Base-by-base conservation (phyloP, 768 basidiomycete species). In the Mycena albidolilacea region DNA sequence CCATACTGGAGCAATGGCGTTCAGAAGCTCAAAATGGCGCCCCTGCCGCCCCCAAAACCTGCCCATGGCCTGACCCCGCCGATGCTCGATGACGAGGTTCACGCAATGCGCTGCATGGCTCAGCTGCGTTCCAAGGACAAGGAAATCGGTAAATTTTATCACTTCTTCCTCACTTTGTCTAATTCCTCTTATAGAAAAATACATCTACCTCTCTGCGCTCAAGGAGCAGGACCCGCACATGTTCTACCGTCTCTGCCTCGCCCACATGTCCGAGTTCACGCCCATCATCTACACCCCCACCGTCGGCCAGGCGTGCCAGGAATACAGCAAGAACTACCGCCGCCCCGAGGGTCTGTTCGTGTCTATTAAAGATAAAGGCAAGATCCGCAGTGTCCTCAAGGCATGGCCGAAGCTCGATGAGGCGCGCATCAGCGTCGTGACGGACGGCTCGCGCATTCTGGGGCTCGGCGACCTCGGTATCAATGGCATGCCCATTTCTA, bases 251-350 rank as follows among this genome's bases (percentile, higher is more conserved):
- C 85, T 96, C 15, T 92, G 94, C 81, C 81, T 93, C 55, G 85
- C 87, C 55, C 87, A 95, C 79, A 91, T 96, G 89, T 77, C 89
- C 38, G 94, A 89, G 76, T 84, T 89, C 85, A 85, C 87, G 77
- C 96, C 96, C 15, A 87, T 97, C 54, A 95, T 97, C 67, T 97
- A 97, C 80, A 97, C 96, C 0, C 96, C 96, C 0, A 95, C 94
- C 15, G 95, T 97, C 38, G 96, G 96, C 35, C 95, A 97, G 77
- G 96, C 96, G 4, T 97, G 95, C 79, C 80, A 95, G 75, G 92
- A 95, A 78, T 96, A 90, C 84, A 93, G 92, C 23, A 90, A 92
- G 72, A 95, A 92, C 75, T 95, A 19, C 17, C 67, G 71, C 74
- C 87, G 88, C 50, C 90, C 93, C 0, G 93, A 95, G 79, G 94